These are phyloP conservation scores for Colletotrichum plurivorum DNA, from an alignment of 2,329 filamentous ascomycete genomes.

Conservation along the genomic window DNA sequence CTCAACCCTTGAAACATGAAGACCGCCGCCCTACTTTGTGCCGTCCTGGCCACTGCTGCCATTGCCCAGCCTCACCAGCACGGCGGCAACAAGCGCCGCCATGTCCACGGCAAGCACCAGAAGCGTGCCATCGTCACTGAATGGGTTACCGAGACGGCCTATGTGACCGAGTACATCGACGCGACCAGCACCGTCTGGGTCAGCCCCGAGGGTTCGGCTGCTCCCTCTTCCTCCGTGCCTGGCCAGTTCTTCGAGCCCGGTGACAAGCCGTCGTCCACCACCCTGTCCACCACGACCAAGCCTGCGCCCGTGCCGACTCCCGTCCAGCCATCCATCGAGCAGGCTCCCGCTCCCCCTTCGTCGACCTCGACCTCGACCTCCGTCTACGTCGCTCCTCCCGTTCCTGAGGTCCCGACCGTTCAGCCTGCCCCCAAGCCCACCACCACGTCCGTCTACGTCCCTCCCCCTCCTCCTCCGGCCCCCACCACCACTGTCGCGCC, in stretches of 20 bases:
- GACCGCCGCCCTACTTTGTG: slow-evolving; percentile 55
- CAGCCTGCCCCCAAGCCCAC: slow-evolving; percentile 34
- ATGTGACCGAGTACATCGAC: slow-evolving; percentile 64
- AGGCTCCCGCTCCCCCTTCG: slow-evolving; percentile 33
- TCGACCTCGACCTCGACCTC: slow-evolving; percentile 32
- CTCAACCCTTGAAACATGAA: slow-evolving; percentile 54
- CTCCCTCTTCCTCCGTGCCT: slow-evolving; percentile 45
- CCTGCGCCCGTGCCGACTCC: slow-evolving; percentile 6
- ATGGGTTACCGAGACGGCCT: slow-evolving; percentile 65
- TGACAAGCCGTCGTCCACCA: slow-evolving; percentile 27
- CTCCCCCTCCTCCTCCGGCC: slow-evolving; percentile 21
- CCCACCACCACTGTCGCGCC: slow-evolving; percentile 35
- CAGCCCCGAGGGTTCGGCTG: slow-evolving; percentile 47
- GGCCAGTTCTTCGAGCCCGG: slow-evolving; percentile 50
- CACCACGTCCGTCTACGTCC: slow-evolving; percentile 25
- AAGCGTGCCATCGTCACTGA: slow-evolving; percentile 61
- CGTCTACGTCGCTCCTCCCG: not conserved
- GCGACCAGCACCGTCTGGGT: slow-evolving; percentile 62
- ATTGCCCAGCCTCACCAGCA: slow-evolving; percentile 66
- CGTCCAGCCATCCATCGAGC: slow-evolving; percentile 19
- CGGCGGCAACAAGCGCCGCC: slow-evolving; percentile 50
- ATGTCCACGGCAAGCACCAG: slow-evolving; percentile 51
- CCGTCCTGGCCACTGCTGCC: slow-evolving; percentile 60
- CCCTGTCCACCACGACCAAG: slow-evolving; percentile 30
- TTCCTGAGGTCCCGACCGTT: slow-evolving; percentile 44